Base-by-base conservation (phyloP, 257 asterid genomes). In the Capsicum chinense region DNA sequence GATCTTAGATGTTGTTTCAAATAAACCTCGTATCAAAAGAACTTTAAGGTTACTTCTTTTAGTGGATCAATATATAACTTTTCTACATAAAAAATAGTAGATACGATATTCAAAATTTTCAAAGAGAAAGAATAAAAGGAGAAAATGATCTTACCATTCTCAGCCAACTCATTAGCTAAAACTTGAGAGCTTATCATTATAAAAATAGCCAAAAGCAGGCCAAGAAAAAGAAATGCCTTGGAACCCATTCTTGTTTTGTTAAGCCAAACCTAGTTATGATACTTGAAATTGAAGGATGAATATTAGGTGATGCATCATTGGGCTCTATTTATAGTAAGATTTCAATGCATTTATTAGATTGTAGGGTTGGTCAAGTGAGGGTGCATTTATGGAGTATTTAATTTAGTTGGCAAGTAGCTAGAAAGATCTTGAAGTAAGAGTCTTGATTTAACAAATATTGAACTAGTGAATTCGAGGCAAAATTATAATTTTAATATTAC, bases 131-230 rank as follows among this genome's bases (percentile, higher is more conserved):
- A 9, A 60, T 80, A 58, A 11, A n/a, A 33, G 4, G 4, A 10
- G 9, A 21, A 58, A 9, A 37, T 6, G 4, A 48, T 3, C 70
- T 48, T 73, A 73, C 80, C 5, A 3, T 73, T 16, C 37, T 69
- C 54, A 80, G 71, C 13, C 83, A 59, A 58, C 16, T 80, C 83
- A 6, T 57, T 59, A 21, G 60, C 62, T 5, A 62, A 16, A 44
- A 80, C 71, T 10, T 80, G 71, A 37, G 71, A 33, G 57, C 70
- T 39, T 57, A 58, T 39, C 71, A 80, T 80, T 44, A 80, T 0
- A 44, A 80, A 58, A 16, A 59, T 58, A 1, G 71, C 58, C 76
- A 63, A 19, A 63, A 35, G 12, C 19, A 63, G 58, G 50, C 35
- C 15, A 21, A 13, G 48, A 21, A 47, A 21, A 2, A 81, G 63